Conservation (phyloP, 2,329 filamentous ascomycete species). For the Botrytis fabae region DNA sequence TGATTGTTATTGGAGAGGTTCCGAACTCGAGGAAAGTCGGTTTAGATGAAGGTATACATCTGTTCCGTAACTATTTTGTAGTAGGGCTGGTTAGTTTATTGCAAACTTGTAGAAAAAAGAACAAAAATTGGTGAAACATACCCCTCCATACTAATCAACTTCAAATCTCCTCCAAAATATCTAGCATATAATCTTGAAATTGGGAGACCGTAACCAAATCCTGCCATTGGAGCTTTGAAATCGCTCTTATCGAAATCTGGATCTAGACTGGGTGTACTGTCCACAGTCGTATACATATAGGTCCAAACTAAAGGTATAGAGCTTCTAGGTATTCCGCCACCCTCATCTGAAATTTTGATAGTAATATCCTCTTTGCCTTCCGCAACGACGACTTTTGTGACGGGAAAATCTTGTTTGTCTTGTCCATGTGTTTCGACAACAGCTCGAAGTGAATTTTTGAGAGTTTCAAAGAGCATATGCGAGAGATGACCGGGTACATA, state of each 20-base stretch:
- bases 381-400: constrained; percentile 96
- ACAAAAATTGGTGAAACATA: constrained; percentile 49
- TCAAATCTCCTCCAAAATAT: constrained; percentile 96
- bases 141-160: constrained; percentile 99
- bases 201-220: constrained; percentile 95
- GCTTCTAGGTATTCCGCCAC: constrained; percentile 89
- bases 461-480: constrained; percentile 98
- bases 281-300: constrained; percentile 99
- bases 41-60: constrained; percentile 99
- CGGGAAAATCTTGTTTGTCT: constrained; percentile 93
- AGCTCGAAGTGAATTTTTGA: constrained; percentile 96
- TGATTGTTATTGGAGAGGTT: constrained; percentile 86
- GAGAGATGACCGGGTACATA: constrained; percentile 98
- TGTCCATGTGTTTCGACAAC: constrained; percentile 94
- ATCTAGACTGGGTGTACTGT: constrained; percentile 90
- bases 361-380: constrained; percentile 99
- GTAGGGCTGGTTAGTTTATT: constrained; percentile 31
- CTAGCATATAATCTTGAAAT: constrained; percentile 92
- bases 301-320: constrained; percentile 98
- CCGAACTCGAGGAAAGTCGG: constrained; percentile 89
- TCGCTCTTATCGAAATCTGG: constrained; percentile 99
- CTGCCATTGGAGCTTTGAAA: constrained; percentile 99
- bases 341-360: constrained; percentile 97
- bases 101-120: constrained; percentile 16
- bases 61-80: constrained; percentile 75